phyloP scores from a whole-genome alignment of 2,329 filamentous ascomycete genomes.

The Fusarium lyarnte region DNA sequence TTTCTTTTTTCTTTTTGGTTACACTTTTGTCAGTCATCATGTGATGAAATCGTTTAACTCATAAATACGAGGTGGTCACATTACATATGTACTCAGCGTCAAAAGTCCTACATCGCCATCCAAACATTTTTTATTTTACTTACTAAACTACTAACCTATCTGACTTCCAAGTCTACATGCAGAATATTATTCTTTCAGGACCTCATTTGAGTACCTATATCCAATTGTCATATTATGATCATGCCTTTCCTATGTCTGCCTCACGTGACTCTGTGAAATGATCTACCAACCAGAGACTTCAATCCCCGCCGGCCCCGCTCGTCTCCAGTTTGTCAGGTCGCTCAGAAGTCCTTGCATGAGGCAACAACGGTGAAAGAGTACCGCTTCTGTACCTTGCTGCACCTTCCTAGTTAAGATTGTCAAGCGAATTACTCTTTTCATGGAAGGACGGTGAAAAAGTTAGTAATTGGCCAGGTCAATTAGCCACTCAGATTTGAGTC shows the following conservation, averaged over 20 bases:
- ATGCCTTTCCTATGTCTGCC: background rate
- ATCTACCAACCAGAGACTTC: constrained; percentile 10
- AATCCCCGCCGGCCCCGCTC: constrained; percentile 13
- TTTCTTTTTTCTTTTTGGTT: background rate
- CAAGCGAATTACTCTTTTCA: background rate
- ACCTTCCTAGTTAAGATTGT: background rate
- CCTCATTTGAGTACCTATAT: background rate
- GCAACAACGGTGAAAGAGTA: constrained; percentile 18
- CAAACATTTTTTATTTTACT: background rate
- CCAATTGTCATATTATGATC: background rate
- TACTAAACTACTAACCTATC: background rate
- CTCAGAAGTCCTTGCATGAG: constrained; percentile 13
- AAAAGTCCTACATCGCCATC: background rate
- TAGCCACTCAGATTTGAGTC: constrained; percentile 27
- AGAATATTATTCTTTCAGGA: background rate
- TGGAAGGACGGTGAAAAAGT: constrained; percentile 2
- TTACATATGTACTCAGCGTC: background rate
- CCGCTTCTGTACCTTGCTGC: constrained; percentile 17
- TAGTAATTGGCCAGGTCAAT: constrained; percentile 11
- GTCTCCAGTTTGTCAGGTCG: constrained; percentile 21
- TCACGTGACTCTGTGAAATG: background rate
- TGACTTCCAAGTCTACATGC: background rate
- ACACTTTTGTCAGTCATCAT: background rate
- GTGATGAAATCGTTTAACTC: background rate
- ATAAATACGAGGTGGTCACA: background rate